Base-by-base conservation (phyloP, 108 stramenopile species). In the Skeletonema costatum region DNA sequence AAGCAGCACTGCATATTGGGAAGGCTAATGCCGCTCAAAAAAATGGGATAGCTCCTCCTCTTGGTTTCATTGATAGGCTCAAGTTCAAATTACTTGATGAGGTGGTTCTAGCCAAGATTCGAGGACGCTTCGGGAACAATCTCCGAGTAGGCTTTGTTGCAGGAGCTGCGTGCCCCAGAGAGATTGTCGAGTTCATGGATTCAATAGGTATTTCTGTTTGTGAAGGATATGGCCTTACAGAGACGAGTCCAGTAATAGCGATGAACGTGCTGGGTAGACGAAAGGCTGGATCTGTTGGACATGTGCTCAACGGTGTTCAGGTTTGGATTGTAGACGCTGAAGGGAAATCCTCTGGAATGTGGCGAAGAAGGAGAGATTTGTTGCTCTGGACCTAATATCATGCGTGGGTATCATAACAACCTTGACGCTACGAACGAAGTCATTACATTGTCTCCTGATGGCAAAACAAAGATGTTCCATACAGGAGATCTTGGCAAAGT, bases 211-310 rank as follows among this genome's bases (percentile, higher is more conserved):
- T 98, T 63, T 87, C 92, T 13, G 80, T 98, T 16, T 93, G 87
- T 61, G 97, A 98, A 68, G 97, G 97, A 4, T 97, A 97, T 68
- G 98, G 98, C 16, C 75, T 98, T 46, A 98, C 97, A 4, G 98
- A 98, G 73, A 98, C 98, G 10, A 87, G 89, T 38, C 97, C 97
- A 1, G 82, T 97, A 38, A 89, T 97, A 66, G 59, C 92, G 13
- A 76, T 96, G 70, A 96, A 94, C 81, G 76, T 88, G 17, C 87
- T 94, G 5, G 82, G 84, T 9, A 66, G 84, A 38, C 79, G 92
- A 17, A 71, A 72, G 41, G 86, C 85, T 16, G 97, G 97, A 2
- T 78, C 85, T 46, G 94, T 95, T 2, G 97, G 97, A 0, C 72
- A 78, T 1, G 83, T 95, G 12, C 65, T 97, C 69, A 82, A 82